Evolutionary conservation across 805 yeast species (phyloP).

Genomic region (Spathaspora boniae): DNA sequence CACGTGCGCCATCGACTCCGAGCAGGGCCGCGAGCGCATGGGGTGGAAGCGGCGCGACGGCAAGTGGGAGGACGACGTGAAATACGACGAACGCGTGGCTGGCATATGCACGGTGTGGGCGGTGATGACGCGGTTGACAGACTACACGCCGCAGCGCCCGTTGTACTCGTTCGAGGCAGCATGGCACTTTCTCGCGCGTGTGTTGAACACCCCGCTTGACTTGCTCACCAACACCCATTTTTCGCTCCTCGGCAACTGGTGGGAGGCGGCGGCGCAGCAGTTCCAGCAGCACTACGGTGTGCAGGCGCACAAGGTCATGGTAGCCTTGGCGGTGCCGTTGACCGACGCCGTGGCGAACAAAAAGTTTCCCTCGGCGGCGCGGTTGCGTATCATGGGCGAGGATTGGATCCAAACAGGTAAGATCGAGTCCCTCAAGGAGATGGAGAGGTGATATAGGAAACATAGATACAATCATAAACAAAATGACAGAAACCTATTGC

Average conservation of each 20-base stretch:
- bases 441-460: slow-evolving; percentile 35
- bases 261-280: slow-evolving; percentile 75
- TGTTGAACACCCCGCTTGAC: slow-evolving; percentile 52
- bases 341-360: slow-evolving; percentile 47
- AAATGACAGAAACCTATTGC: slow-evolving; percentile 3
- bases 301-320: slow-evolving; percentile 67
- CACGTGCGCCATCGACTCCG: slow-evolving; percentile 71
- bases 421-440: slow-evolving; percentile 42
- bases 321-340: slow-evolving; percentile 47
- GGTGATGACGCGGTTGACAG: slow-evolving; percentile 54
- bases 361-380: slow-evolving; percentile 72
- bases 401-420: slow-evolving; percentile 58
- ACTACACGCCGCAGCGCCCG: slow-evolving; percentile 11
- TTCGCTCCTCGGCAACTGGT: slow-evolving; percentile 75
- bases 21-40: slow-evolving; percentile 77
- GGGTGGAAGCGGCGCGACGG: slow-evolving; percentile 71
- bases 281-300: slow-evolving; percentile 57
- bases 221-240: slow-evolving; percentile 67
- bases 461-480: too few species aligned
- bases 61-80: slow-evolving; percentile 59
- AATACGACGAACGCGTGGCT: slow-evolving; percentile 80
- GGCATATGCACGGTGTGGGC: slow-evolving; percentile 84
- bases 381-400: slow-evolving; percentile 74
- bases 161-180: slow-evolving; percentile 47
- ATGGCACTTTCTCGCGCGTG: slow-evolving; percentile 76